These are phyloP conservation scores for Didymellaceae sp. DNA, from an alignment of 2,329 filamentous ascomycete species.

Conservation along the genomic window DNA sequence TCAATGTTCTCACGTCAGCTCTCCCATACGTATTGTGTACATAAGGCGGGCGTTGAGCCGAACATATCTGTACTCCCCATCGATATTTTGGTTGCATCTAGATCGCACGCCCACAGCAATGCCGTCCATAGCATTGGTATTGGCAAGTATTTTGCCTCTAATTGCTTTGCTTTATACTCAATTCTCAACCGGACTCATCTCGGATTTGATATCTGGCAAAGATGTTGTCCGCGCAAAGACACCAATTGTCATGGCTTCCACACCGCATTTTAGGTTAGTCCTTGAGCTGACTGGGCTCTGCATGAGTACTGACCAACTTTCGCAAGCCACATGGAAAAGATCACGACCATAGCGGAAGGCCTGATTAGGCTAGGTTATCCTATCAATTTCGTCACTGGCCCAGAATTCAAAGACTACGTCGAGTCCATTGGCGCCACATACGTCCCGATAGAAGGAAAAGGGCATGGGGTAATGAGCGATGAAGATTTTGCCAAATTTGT, in stretches of 20 bases:
- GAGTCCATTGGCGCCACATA: constrained; percentile 20
- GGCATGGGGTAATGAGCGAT: constrained; percentile 15
- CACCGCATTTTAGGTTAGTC: constrained; percentile 18
- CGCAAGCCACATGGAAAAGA: constrained; percentile 29
- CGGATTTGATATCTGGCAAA: neutral
- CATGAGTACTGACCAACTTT: neutral
- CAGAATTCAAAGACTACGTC: constrained; percentile 45
- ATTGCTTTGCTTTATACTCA: constrained; percentile 1
- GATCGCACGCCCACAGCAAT: too few species aligned
- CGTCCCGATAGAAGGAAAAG: constrained; percentile 14
- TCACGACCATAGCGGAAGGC: constrained; percentile 43
- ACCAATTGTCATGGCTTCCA: constrained; percentile 28
- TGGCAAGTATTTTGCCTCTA: constrained; percentile 5
- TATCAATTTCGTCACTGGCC: constrained; percentile 51
- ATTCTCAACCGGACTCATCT: neutral
- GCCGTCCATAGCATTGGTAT: neutral
- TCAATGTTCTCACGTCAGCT: neutral
- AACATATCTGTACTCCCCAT: too few species aligned
- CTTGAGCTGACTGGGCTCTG: too few species aligned
- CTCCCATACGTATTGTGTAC: neutral
- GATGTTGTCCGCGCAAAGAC: constrained; percentile 12
- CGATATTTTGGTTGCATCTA: too few species aligned
- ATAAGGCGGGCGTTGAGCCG: neutral
- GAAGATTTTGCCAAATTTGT: constrained; percentile 30
- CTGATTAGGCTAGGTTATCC: constrained; percentile 51